Evolutionary conservation across 306 rosid species (phyloP).

Genomic region (Trichosanthes truncata): DNA sequence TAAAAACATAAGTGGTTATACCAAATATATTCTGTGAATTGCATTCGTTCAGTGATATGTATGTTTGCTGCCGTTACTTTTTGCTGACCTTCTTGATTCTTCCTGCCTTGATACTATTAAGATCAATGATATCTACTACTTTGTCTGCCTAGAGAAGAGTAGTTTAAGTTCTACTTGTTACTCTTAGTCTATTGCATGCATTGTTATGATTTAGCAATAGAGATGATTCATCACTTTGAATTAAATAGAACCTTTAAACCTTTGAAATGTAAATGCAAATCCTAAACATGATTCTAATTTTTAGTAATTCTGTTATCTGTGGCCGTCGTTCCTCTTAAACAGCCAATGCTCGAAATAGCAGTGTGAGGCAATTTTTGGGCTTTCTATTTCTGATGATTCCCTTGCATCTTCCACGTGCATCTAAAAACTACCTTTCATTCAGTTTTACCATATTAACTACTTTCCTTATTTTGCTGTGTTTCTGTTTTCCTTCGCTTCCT

Average conservation of each 20-base stretch:
- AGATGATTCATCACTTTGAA: background rate
- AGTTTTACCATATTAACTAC: background rate
- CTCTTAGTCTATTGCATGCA: no score
- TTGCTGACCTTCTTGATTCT: background rate
- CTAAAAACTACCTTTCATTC: background rate
- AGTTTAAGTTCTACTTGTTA: background rate
- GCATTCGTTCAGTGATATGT: background rate
- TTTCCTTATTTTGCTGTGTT: background rate
- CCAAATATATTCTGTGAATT: background rate
- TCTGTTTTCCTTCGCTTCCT: background rate
- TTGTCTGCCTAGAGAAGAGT: background rate
- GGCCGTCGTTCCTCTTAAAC: background rate
- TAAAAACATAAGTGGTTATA: background rate
- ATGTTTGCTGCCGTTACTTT: background rate
- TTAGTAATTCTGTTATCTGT: background rate
- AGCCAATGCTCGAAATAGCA: background rate
- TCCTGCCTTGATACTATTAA: background rate
- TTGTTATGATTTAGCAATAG: background rate
- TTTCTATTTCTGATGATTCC: background rate
- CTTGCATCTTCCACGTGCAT: background rate
- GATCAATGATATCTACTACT: background rate
- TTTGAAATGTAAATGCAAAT: background rate
- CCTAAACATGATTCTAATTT: background rate
- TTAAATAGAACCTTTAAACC: background rate
- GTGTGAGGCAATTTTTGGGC: background rate